Evolutionary conservation across 768 basidiomycete species (phyloP).

Genomic region (Chiua virens): DNA sequence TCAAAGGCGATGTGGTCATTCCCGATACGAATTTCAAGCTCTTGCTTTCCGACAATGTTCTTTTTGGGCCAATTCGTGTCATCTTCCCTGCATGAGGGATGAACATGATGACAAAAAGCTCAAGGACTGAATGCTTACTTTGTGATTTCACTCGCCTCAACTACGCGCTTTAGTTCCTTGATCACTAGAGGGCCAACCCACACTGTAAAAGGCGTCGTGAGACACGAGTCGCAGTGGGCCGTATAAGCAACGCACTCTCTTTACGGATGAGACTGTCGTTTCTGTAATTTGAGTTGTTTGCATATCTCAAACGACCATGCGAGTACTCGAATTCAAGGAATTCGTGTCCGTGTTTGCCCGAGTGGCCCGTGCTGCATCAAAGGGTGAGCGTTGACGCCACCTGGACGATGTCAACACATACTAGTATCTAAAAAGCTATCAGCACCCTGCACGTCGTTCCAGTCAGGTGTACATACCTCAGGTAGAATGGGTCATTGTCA

Average conservation of each 20-base stretch:
- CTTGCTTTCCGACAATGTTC: conserved; percentile 98
- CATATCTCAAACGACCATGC: conserved; percentile 93
- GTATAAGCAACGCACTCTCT: conserved; percentile 74
- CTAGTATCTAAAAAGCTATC: conserved; percentile 47
- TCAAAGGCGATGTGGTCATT: conserved; percentile 97
- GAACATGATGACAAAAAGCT: not conserved
- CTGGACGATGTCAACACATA: conserved; percentile 28
- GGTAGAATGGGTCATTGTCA: conserved; percentile 79
- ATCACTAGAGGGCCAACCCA: conserved; percentile 91
- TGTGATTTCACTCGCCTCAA: conserved; percentile 90
- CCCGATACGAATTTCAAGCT: conserved; percentile 91
- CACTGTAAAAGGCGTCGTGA: conserved; percentile 52
- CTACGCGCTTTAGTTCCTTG: conserved; percentile 92
- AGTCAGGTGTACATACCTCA: conserved; percentile 48
- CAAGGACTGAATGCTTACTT: conserved; percentile 51
- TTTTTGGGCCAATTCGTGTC: conserved; percentile 99
- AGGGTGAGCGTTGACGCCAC: not conserved
- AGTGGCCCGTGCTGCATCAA: conserved; percentile 73
- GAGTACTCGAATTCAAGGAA: conserved; percentile 99
- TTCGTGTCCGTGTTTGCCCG: conserved; percentile 96
- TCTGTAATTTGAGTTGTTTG: conserved; percentile 98
- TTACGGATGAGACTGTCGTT: conserved; percentile 97
- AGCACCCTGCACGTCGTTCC: conserved; percentile 7
- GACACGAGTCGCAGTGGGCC: not conserved
- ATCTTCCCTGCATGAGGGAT: conserved; percentile 74